Percentiles rank a stretch among this genome's conserved stretches.
Evolutionary conservation across 176 grass and related monocot genomes (phyloP).

Genomic region (Poa annua): DNA sequence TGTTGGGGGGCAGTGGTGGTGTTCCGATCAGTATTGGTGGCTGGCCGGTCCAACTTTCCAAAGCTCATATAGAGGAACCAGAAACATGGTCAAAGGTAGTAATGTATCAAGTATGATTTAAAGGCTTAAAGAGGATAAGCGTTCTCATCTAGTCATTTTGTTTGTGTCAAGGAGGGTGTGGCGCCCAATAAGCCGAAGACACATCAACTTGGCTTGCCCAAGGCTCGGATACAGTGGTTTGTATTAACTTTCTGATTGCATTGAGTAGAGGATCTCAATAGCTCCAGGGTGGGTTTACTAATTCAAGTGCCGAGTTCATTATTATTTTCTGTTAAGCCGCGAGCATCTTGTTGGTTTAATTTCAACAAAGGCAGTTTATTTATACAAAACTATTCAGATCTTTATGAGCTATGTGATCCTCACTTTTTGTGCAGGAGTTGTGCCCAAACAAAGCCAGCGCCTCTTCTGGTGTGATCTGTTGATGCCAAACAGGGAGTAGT

Average conservation of each 20-base stretch:
- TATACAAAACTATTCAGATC: background rate
- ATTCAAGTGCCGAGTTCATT: background rate
- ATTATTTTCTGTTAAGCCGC: background rate
- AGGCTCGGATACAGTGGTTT: slow-evolving; percentile 1
- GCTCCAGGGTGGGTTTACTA: background rate
- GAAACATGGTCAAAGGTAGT: slow-evolving; percentile 19
- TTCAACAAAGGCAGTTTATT: background rate
- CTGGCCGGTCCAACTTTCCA: background rate
- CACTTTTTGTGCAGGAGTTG: slow-evolving; percentile 18
- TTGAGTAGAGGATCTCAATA: background rate
- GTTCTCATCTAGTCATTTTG: slow-evolving; percentile 34
- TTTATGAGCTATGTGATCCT: slow-evolving; percentile 2
- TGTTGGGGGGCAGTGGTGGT: background rate
- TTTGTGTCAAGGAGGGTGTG: slow-evolving; percentile 27
- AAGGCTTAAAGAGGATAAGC: slow-evolving; percentile 20
- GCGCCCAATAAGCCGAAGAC: background rate
- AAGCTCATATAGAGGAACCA: background rate
- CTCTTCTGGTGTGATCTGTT: background rate
- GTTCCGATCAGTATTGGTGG: background rate
- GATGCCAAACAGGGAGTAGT: slow-evolving; percentile 11
- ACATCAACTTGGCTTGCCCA: background rate
- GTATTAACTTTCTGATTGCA: background rate
- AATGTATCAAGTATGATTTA: slow-evolving; percentile 16
- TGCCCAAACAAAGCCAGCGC: background rate
- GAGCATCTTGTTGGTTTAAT: background rate